A percentile compares a stretch with the other conserved stretches of the same genome.
Conservation (phyloP, 1,284 basidiomycete genomes). For the Takashimella koratensis region DNA sequence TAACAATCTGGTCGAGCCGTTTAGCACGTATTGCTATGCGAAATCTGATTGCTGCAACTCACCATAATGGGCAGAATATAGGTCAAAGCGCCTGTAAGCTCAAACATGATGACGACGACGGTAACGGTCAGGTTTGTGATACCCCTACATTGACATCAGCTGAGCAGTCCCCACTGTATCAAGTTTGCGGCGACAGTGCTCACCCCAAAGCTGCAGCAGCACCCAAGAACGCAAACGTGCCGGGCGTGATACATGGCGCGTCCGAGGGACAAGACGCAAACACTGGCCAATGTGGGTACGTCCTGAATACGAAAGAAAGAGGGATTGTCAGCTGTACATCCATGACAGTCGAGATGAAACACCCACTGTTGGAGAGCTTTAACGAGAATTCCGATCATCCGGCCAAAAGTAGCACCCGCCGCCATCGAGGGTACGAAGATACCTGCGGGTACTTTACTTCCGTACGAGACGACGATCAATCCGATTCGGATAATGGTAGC, state of each 20-base stretch:
- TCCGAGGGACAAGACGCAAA: slow-evolving; percentile 89
- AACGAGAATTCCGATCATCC: slow-evolving; percentile 92
- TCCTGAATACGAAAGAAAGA: slow-evolving; percentile 51
- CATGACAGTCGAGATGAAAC: not conserved
- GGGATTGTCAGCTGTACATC: not conserved
- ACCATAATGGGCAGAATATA: slow-evolving; percentile 99
- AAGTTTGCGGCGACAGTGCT: too few species aligned
- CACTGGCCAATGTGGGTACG: slow-evolving; percentile 75
- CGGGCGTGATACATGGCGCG: slow-evolving; percentile 94
- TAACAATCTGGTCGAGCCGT: slow-evolving; percentile 89
- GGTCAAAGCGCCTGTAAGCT: slow-evolving; percentile 95
- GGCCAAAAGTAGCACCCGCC: slow-evolving; percentile 89
- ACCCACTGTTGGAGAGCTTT: slow-evolving; percentile 82
- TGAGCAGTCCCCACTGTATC: too few species aligned
- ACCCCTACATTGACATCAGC: slow-evolving; percentile 61
- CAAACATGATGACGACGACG: slow-evolving; percentile 99
- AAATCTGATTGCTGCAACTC: too few species aligned
- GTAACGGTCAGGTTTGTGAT: slow-evolving; percentile 96
- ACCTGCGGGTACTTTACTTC: slow-evolving; percentile 93
- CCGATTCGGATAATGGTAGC: slow-evolving; percentile 84
- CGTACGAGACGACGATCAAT: slow-evolving; percentile 89
- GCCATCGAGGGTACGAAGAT: slow-evolving; percentile 99
- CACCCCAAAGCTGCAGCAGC: slow-evolving; percentile 90
- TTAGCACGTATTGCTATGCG: too few species aligned
- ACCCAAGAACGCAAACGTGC: slow-evolving; percentile 93